A percentile compares a stretch with the other conserved stretches of the same genome.
Conservation (phyloP, 2,329 filamentous ascomycete genomes). For the Talaromyces sp. region DNA sequence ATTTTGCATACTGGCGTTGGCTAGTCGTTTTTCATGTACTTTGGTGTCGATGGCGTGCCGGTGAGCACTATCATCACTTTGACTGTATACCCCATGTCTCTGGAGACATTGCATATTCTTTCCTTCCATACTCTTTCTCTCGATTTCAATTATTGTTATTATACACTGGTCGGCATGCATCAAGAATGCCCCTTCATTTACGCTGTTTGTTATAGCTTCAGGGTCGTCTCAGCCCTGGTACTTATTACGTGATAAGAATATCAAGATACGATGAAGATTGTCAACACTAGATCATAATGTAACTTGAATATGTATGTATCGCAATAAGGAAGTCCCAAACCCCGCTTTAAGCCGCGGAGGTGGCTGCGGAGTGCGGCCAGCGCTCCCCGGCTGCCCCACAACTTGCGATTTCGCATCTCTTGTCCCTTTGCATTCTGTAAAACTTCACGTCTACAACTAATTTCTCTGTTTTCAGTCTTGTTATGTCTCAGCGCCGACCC, state of each 20-base stretch:
- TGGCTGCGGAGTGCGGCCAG: constrained; percentile 14
- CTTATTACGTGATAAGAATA: neutral
- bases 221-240: neutral
- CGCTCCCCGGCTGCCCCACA: constrained; percentile 22
- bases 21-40: neutral
- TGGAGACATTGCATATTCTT: neutral
- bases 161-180: neutral
- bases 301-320: no score
- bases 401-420: neutral
- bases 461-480: neutral
- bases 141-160: neutral
- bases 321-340: neutral
- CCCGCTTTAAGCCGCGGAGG: neutral
- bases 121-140: neutral
- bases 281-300: neutral
- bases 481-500: neutral
- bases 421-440: neutral
- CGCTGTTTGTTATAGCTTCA: neutral
- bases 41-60: neutral
- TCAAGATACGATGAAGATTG: neutral
- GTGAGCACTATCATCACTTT: neutral
- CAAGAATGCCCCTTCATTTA: neutral
- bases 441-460: neutral
- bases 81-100: neutral
- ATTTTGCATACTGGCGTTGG: neutral